These are phyloP conservation scores for Backusella macrospora DNA, from an alignment of 192 early-diverging fungal species.

Conservation along the genomic window DNA sequence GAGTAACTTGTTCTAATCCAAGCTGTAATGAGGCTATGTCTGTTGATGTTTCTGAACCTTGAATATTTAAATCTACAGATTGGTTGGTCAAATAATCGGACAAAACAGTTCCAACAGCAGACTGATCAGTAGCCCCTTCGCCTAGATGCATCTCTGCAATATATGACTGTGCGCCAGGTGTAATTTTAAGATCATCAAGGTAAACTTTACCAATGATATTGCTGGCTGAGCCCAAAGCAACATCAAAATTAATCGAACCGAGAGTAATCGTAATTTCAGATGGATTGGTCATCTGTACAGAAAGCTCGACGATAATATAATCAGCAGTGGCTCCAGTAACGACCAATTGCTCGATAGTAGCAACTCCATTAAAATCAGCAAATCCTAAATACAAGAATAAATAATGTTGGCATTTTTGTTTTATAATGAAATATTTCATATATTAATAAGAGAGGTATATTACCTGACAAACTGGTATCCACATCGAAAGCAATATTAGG, in stretches of 20 bases:
- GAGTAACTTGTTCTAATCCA: constrained; percentile 43
- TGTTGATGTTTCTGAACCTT: constrained; percentile 42
- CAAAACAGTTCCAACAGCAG: constrained; percentile 39
- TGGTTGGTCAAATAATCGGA: constrained; percentile 45
- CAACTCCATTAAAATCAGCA: constrained; percentile 25
- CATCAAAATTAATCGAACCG: constrained; percentile 46
- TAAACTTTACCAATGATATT: constrained; percentile 45
- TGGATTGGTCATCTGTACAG: constrained; percentile 38
- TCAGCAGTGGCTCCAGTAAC: not conserved
- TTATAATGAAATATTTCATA: no score
- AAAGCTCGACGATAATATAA: not conserved
- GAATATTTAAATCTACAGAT: constrained; percentile 35
- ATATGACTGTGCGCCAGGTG: constrained; percentile 51
- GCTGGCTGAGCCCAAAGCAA: constrained; percentile 28
- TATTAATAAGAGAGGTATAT: no score
- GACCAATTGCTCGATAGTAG: not conserved
- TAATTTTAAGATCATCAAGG: constrained; percentile 44
- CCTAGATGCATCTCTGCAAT: constrained; percentile 45
- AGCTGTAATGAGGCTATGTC: constrained; percentile 44
- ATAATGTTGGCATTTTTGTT: no score
- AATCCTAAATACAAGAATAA: constrained; percentile 26
- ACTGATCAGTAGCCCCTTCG: constrained; percentile 16
- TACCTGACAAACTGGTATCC: constrained; percentile 39
- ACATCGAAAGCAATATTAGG: constrained; percentile 45
- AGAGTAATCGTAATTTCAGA: constrained; percentile 54